Percentiles rank a stretch among this genome's conserved stretches.
phyloP scores from a whole-genome alignment of 768 basidiomycete genomes.

The Galerina sulciceps region DNA sequence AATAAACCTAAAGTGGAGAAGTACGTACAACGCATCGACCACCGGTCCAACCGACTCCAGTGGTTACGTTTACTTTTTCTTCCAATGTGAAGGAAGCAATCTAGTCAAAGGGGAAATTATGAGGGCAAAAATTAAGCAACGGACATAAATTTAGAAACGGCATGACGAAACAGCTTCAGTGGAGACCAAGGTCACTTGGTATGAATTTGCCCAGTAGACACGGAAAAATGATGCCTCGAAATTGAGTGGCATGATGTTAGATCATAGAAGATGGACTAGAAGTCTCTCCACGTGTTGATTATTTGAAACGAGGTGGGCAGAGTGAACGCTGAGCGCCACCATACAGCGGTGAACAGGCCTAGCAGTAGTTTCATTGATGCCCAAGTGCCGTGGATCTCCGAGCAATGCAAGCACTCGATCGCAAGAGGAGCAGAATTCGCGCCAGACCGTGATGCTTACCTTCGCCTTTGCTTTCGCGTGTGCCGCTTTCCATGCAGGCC shows the following conservation, averaged over 20 bases:
- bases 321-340: too few relatives aligned
- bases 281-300: too few relatives aligned
- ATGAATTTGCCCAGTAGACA: too few relatives aligned
- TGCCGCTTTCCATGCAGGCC: slow-evolving; percentile 62
- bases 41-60: slow-evolving; percentile 67
- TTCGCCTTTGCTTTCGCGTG: slow-evolving; percentile 59
- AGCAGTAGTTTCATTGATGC: too few relatives aligned
- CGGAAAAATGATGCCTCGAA: too few relatives aligned
- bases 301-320: too few relatives aligned
- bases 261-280: too few relatives aligned
- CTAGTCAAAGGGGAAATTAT: slow-evolving; percentile 6
- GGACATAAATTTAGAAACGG: background rate
- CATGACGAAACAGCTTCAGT: background rate
- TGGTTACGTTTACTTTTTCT: slow-evolving; percentile 67
- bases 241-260: too few relatives aligned
- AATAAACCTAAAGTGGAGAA: background rate
- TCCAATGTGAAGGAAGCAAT: slow-evolving; percentile 47
- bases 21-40: slow-evolving; percentile 69
- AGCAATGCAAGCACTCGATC: background rate
- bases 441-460: slow-evolving; percentile 34
- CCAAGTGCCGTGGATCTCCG: background rate
- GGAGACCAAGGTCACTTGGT: too few relatives aligned
- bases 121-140: background rate
- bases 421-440: background rate
- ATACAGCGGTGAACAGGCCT: too few relatives aligned